Evolutionary conservation across 2,329 filamentous ascomycete genomes (phyloP).

Genomic region (Paecilomyces sp.): DNA sequence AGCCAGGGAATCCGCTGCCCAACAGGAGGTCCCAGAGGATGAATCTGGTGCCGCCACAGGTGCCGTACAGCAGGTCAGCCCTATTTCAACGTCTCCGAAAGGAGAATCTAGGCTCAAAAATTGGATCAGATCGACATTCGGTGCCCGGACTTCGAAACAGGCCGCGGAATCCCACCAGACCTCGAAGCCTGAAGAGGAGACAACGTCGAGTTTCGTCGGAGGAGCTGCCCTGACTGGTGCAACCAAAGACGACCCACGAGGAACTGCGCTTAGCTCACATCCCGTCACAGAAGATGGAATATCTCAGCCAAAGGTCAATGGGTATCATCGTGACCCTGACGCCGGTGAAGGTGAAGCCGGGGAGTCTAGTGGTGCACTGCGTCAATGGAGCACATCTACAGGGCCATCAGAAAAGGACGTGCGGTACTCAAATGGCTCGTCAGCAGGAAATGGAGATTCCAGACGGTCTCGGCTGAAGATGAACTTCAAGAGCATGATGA

Average conservation of each 20-base stretch:
- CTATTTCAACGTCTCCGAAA: conserved; percentile 13
- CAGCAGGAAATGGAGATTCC: conserved; percentile 3
- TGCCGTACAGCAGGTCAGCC: conserved; percentile 3
- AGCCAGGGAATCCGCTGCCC: background rate
- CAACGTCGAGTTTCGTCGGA: conserved; percentile 11
- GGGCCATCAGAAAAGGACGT: conserved; percentile 4
- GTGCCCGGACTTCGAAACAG: conserved; percentile 18
- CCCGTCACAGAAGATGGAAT: conserved; percentile 20
- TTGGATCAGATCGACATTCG: conserved; percentile 26
- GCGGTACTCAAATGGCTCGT: conserved; percentile 10
- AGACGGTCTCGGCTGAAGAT: conserved; percentile 18
- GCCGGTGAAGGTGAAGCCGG: background rate
- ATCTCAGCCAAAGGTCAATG: conserved; percentile 8
- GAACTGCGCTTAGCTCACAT: conserved; percentile 23
- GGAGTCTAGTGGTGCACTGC: background rate
- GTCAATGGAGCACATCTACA: conserved; percentile 9
- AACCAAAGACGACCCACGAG: conserved; percentile 10
- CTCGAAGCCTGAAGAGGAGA: background rate
- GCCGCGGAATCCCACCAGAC: conserved; percentile 8
- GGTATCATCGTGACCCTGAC: background rate
- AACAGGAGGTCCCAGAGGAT: background rate
- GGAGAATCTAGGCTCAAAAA: conserved; percentile 26
- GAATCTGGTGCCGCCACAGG: conserved; percentile 1
- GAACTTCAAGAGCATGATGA: conserved; percentile 20
- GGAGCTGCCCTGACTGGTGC: conserved; percentile 12